phyloP scores from a whole-genome alignment of 441 rosid species.

The Euphorbia celastroides region DNA sequence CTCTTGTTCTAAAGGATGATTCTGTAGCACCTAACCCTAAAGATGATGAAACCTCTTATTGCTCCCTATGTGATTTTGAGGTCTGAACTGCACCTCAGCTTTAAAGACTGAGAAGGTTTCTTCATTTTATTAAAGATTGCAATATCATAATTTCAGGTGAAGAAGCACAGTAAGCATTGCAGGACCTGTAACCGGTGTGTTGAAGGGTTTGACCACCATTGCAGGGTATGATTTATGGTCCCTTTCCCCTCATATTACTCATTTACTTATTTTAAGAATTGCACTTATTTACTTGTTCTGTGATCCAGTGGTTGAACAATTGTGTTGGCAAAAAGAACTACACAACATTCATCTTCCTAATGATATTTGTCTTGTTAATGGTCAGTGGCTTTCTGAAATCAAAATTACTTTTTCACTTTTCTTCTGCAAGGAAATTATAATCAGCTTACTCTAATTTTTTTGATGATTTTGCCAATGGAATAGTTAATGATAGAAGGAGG shows the following conservation, averaged over 20 bases:
- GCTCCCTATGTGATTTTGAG: conserved; percentile 84
- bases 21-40: conserved; percentile 60
- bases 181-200: conserved; percentile 91
- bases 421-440: background rate
- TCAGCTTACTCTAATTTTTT: background rate
- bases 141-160: conserved; percentile 45
- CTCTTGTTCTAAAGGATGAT: conserved; percentile 66
- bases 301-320: conserved; percentile 88
- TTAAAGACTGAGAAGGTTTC: background rate
- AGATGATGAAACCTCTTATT: conserved; percentile 78
- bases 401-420: background rate
- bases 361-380: conserved; percentile 79
- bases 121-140: background rate
- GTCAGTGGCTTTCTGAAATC: conserved; percentile 32
- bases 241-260: background rate
- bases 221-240: conserved; percentile 53
- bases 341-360: conserved; percentile 77
- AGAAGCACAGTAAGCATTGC: conserved; percentile 93
- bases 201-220: conserved; percentile 99
- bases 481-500: conserved; percentile 93
- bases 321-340: conserved; percentile 91
- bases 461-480: conserved; percentile 8
- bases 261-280: background rate
- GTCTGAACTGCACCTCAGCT: conserved; percentile 25
- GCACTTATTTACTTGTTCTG: conserved; percentile 8